Percentiles rank a stretch among this genome's conserved stretches.
Evolutionary conservation across 305 asterid species (phyloP).

Genomic region (Stenogyne calaminthoides): DNA sequence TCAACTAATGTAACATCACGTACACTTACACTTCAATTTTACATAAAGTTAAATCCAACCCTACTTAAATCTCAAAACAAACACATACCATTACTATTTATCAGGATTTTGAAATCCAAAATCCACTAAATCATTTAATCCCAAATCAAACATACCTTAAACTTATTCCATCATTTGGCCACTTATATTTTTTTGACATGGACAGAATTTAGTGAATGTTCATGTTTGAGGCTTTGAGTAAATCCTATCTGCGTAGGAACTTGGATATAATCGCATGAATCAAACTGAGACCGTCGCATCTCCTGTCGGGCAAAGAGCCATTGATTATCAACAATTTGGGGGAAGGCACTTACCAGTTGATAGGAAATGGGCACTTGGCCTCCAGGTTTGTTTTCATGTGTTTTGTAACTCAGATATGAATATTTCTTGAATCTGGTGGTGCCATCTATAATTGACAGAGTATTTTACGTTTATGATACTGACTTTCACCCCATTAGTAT

Average conservation of each 20-base stretch:
- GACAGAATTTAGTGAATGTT: background rate
- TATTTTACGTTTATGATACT: background rate
- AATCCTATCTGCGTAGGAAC: slow-evolving; percentile 47
- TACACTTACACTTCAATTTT: too few relatives aligned
- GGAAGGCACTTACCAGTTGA: slow-evolving; percentile 58
- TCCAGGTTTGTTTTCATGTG: slow-evolving; percentile 66
- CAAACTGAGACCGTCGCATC: slow-evolving; percentile 57
- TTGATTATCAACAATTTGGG: slow-evolving; percentile 69
- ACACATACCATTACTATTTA: too few relatives aligned
- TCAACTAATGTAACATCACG: too few relatives aligned
- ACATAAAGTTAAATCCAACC: too few relatives aligned
- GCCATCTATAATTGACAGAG: background rate
- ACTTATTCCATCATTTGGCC: background rate
- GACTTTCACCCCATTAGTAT: background rate
- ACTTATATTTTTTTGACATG: background rate
- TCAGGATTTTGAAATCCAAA: too few relatives aligned
- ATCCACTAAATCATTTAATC: too few relatives aligned
- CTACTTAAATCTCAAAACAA: too few relatives aligned
- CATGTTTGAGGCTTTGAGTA: slow-evolving; percentile 9
- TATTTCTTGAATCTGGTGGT: background rate
- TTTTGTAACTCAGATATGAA: slow-evolving; percentile 6
- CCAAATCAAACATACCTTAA: background rate
- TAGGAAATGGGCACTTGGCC: slow-evolving; percentile 96
- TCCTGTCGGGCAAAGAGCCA: slow-evolving; percentile 62
- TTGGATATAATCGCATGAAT: slow-evolving; percentile 48